phyloP scores from a whole-genome alignment of 225 moss, liverwort and hornwort species.

The Physcomitrellopsis africana region DNA sequence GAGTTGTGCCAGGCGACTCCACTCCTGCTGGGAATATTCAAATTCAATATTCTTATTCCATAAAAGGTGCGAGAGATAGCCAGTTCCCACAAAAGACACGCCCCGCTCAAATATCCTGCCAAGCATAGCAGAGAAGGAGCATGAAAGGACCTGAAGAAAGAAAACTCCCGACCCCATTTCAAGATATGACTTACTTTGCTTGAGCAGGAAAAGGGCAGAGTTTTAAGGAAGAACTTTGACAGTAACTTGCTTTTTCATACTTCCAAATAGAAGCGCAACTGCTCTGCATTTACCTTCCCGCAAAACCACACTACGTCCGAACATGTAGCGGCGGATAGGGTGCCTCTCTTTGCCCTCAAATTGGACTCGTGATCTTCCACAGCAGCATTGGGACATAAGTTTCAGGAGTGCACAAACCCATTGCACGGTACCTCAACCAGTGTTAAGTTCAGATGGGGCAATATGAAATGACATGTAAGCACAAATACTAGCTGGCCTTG shows the following conservation, averaged over 20 bases:
- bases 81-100: constrained; percentile 78
- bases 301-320: constrained; percentile 84
- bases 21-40: constrained; percentile 89
- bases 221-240: constrained; percentile 98
- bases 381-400: constrained; percentile 98
- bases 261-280: constrained; percentile 99
- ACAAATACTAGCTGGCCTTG: constrained; percentile 47
- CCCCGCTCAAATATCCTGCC: constrained; percentile 93
- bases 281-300: constrained; percentile 99
- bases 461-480: constrained; percentile 44
- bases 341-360: constrained; percentile 99
- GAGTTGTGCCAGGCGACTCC: constrained; percentile 87
- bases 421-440: constrained; percentile 70
- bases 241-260: constrained; percentile 75
- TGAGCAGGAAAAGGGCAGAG: too few relatives aligned
- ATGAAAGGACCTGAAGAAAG: constrained; percentile 50
- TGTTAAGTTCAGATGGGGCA: constrained; percentile 64
- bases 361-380: constrained; percentile 99
- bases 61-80: constrained; percentile 87
- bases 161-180: too few relatives aligned
- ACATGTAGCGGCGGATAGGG: constrained; percentile 91
- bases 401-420: constrained; percentile 83
- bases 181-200: too few relatives aligned
- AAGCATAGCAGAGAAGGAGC: constrained; percentile 38
- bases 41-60: constrained; percentile 99